Evolutionary conservation across 2,329 filamentous ascomycete genomes (phyloP).

Genomic region (Aspergillus pseudotamarii): DNA sequence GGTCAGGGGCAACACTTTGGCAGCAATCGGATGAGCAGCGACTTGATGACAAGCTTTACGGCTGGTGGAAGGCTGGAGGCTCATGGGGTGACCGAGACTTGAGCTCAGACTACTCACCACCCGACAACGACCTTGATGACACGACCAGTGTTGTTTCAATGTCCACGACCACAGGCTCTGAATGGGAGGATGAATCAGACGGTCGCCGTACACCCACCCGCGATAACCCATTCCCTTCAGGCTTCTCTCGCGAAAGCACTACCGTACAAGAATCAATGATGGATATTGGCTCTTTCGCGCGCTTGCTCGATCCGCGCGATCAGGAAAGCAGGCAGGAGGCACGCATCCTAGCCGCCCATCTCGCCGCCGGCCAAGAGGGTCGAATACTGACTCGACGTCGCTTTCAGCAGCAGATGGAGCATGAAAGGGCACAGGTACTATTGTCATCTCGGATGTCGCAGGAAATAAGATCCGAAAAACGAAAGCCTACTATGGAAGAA

Average conservation of each 20-base stretch:
- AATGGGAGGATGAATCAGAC: slow-evolving; percentile 53
- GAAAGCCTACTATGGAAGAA: slow-evolving; percentile 51
- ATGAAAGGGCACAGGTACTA: slow-evolving; percentile 71
- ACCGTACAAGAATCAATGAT: slow-evolving; percentile 66
- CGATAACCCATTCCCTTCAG: slow-evolving; percentile 58
- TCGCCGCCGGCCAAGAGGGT: slow-evolving; percentile 59
- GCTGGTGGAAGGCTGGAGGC: slow-evolving; percentile 80
- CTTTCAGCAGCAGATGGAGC: slow-evolving; percentile 69
- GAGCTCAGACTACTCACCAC: slow-evolving; percentile 75
- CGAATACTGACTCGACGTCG: slow-evolving; percentile 79
- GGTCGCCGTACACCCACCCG: slow-evolving; percentile 73
- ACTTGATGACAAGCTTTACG: slow-evolving; percentile 75
- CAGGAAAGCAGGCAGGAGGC: slow-evolving; percentile 81
- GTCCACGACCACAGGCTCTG: slow-evolving; percentile 56
- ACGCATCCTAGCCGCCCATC: slow-evolving; percentile 75
- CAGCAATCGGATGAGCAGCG: slow-evolving; percentile 61
- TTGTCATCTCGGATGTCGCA: slow-evolving; percentile 49
- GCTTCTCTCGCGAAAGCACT: slow-evolving; percentile 46
- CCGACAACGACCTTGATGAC: slow-evolving; percentile 64
- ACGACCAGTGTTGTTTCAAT: slow-evolving; percentile 79
- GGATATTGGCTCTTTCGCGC: slow-evolving; percentile 70
- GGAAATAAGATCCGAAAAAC: slow-evolving; percentile 20
- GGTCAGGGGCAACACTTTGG: slow-evolving; percentile 44
- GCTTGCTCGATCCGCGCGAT: slow-evolving; percentile 78
- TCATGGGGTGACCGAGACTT: slow-evolving; percentile 82